These are phyloP conservation scores for Lunularia cruciata DNA, from an alignment of 225 moss, liverwort and hornwort species.

Conservation along the genomic window DNA sequence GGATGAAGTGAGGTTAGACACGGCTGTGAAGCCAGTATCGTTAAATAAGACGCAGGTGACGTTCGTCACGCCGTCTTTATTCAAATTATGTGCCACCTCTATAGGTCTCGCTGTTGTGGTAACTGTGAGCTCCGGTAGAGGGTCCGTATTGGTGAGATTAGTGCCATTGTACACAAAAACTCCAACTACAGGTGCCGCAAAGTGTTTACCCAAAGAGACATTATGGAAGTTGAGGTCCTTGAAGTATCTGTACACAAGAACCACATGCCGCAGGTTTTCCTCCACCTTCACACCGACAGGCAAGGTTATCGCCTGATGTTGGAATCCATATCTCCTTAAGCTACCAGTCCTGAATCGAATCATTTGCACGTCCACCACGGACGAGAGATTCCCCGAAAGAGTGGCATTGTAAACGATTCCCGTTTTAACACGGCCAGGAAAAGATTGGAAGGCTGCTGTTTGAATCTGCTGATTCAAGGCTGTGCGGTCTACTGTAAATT, in stretches of 20 bases:
- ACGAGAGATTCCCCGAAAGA: constrained; percentile 45
- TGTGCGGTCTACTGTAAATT: constrained; percentile 13
- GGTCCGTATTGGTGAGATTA: constrained; percentile 25
- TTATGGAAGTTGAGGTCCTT: constrained; percentile 46
- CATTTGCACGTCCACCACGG: constrained; percentile 50
- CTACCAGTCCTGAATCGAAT: constrained; percentile 72
- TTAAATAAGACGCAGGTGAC: constrained; percentile 51
- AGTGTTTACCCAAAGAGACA: constrained; percentile 39
- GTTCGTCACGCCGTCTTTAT: constrained; percentile 30
- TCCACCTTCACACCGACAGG: constrained; percentile 48
- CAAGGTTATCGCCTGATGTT: constrained; percentile 49
- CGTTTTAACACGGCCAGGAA: constrained; percentile 37
- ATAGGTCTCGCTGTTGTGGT: constrained; percentile 33
- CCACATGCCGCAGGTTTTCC: constrained; percentile 48
- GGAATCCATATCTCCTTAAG: constrained; percentile 51
- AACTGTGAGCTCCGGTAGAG: constrained; percentile 45
- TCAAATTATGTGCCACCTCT: constrained; percentile 31
- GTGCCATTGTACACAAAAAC: constrained; percentile 57
- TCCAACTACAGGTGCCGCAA: constrained; percentile 64
- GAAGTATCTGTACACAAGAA: constrained; percentile 74
- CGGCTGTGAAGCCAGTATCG: constrained; percentile 39
- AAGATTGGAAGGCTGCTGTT: constrained; percentile 45
- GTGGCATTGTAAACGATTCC: constrained; percentile 31
- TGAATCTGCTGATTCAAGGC: constrained; percentile 46
- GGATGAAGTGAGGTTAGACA: constrained; percentile 29